These are phyloP conservation scores for Ogataea polymorpha DNA, from an alignment of 805 yeast genomes.

Conservation along the genomic window DNA sequence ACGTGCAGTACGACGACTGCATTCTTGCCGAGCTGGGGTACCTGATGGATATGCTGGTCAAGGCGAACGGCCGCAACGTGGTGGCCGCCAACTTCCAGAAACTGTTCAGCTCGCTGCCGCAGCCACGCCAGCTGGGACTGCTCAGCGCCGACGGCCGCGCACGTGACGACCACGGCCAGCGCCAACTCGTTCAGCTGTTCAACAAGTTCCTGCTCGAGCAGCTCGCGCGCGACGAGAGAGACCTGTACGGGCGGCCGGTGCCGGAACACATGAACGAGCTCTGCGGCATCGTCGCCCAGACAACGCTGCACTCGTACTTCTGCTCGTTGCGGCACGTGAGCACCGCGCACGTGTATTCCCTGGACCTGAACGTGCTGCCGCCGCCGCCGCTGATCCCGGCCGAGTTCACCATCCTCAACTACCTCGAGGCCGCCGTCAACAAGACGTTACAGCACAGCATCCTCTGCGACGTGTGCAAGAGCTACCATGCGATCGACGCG, in stretches of 20 bases:
- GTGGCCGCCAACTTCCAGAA: slow-evolving; percentile 76
- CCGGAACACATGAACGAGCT: slow-evolving; percentile 27
- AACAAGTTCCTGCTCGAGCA: slow-evolving; percentile 56
- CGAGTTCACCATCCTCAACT: slow-evolving; percentile 45
- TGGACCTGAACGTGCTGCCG: slow-evolving; percentile 40
- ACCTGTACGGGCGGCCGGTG: slow-evolving; percentile 23
- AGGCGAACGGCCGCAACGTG: slow-evolving; percentile 76
- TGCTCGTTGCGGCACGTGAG: slow-evolving; percentile 39
- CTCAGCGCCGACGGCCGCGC: slow-evolving; percentile 47
- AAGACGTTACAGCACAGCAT: slow-evolving; percentile 47
- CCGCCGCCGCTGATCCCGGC: slow-evolving; percentile 33
- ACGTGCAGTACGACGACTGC: slow-evolving; percentile 45
- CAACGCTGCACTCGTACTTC: slow-evolving; percentile 38
- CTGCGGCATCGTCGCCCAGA: slow-evolving; percentile 43
- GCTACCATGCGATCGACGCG: slow-evolving; percentile 53
- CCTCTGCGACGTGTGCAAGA: slow-evolving; percentile 50
- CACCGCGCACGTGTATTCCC: slow-evolving; percentile 35
- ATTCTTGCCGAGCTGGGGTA: slow-evolving; percentile 82
- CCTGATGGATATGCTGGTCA: slow-evolving; percentile 84
- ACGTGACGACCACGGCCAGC: slow-evolving; percentile 42
- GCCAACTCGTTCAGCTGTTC: slow-evolving; percentile 49
- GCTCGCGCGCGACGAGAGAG: slow-evolving; percentile 47
- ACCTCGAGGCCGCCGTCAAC: slow-evolving; percentile 60
- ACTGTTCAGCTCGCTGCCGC: slow-evolving; percentile 44
- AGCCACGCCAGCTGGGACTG: slow-evolving; percentile 52